Percentiles rank a stretch among this genome's conserved stretches.
Evolutionary conservation across 208 protist genomes (phyloP).

Genomic region (Herpetomonas tarakana): DNA sequence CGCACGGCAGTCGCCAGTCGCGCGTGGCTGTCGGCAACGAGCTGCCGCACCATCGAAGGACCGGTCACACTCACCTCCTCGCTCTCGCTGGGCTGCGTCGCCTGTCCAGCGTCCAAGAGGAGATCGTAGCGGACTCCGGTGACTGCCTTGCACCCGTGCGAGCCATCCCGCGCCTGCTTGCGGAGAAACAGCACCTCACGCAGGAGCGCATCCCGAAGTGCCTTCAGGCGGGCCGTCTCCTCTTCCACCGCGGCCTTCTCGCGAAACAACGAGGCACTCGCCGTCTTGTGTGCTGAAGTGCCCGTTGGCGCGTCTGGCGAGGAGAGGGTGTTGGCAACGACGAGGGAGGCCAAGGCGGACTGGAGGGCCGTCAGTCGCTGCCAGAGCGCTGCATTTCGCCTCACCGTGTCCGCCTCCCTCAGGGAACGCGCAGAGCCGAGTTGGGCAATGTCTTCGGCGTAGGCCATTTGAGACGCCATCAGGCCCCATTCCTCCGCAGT

Average conservation of each 20-base stretch:
- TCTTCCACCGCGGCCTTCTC: slow-evolving; percentile 5
- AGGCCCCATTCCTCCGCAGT: slow-evolving; percentile 19
- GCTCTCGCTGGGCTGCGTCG: not conserved
- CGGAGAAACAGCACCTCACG: slow-evolving; percentile 46
- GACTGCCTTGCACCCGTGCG: not conserved
- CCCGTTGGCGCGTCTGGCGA: not conserved
- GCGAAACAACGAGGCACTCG: too few relatives aligned
- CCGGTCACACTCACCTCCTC: not conserved
- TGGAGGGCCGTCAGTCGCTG: slow-evolving; percentile 11
- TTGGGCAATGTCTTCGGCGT: slow-evolving; percentile 17
- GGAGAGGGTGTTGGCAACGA: not conserved
- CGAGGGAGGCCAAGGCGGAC: not conserved
- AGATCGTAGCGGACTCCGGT: slow-evolving; percentile 5
- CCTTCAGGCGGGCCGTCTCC: slow-evolving; percentile 3
- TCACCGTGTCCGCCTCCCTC: slow-evolving; percentile 18
- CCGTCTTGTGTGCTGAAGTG: too few relatives aligned
- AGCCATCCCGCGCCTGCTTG: slow-evolving; percentile 17
- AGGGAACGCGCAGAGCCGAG: slow-evolving; percentile 18
- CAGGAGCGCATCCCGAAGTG: slow-evolving; percentile 23
- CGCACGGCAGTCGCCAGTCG: not conserved
- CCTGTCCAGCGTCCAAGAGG: slow-evolving; percentile 1
- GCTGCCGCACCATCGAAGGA: not conserved
- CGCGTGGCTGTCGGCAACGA: not conserved
- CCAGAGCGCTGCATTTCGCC: slow-evolving; percentile 9
- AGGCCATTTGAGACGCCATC: slow-evolving; percentile 20